Evolutionary conservation across 257 asterid genomes (phyloP), one percentile per base, ranked within the genome.

Genomic region (Verbena officinalis): DNA sequence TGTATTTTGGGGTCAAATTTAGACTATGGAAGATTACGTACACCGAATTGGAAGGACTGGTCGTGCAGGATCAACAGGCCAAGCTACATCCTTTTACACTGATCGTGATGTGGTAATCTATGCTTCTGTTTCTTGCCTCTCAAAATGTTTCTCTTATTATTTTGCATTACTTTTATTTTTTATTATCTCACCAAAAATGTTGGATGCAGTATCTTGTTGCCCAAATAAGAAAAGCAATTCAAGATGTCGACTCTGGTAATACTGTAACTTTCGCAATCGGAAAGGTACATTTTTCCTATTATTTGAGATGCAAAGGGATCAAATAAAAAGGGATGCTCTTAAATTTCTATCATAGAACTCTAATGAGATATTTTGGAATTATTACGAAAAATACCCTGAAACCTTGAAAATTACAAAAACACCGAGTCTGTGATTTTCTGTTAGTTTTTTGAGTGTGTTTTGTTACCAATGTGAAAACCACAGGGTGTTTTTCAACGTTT

Each of bases 41-140:
- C 97, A 88, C 76, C 87, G 97, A 39, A 84, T 90, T 67, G 97
- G 97, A 61, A 79, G 97, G 73, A 90, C 97, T 12, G 97, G 97
- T 54, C 97, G 97, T 67, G 96, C 96, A 12, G 97, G 97, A 54
- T 80, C 95, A 55, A 85, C 96, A 21, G 96, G 97, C 70, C 84
- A 74, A 78, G 95, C 96, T 55, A 85, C 96, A 38, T 87, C 97
- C 8, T 87, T 85, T 73, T 85, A 83, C 59, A 85, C 87, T 23
- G 97, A 90, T 68, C 95, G 95, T 30, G 95, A 90, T 77, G 75
- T 71, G 96, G 97, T 90, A 66, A 54, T 52, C 57, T 62, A 33
- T 5, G 59, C 31, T 69, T 74, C 67, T 57, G 15, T 33, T 22
- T 42, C 38, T 61, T 64, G 31, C 69, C 65, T 63, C 61, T 14